Percentiles rank a stretch among this genome's conserved stretches.
phyloP scores from a whole-genome alignment of 345 rosid species.

The Tarenaya hassleriana region DNA sequence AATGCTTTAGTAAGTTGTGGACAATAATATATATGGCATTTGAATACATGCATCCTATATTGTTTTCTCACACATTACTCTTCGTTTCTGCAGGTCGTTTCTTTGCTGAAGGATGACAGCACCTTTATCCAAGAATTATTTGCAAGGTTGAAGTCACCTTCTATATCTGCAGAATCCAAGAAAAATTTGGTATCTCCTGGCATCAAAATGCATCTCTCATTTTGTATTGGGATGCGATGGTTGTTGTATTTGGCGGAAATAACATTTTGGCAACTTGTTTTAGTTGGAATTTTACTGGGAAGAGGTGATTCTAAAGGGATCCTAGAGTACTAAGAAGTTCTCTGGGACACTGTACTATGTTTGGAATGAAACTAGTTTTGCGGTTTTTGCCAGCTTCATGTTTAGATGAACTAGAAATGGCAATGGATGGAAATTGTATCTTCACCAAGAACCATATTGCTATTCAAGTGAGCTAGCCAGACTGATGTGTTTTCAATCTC shows the following conservation, averaged over 20 bases:
- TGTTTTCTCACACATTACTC: slow-evolving; percentile 15
- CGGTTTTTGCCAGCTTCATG: slow-evolving; percentile 11
- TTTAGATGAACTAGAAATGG: slow-evolving; percentile 1
- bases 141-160: slow-evolving; percentile 58
- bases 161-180: slow-evolving; percentile 60
- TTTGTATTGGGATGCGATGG: slow-evolving; percentile 17
- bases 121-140: slow-evolving; percentile 81
- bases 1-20: slow-evolving; percentile 64
- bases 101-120: slow-evolving; percentile 68
- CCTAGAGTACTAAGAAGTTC: slow-evolving; percentile 3
- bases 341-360: slow-evolving; percentile 6
- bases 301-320: slow-evolving; percentile 10
- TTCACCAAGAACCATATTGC: slow-evolving; percentile 13
- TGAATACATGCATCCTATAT: slow-evolving; percentile 1
- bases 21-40: slow-evolving; percentile 1
- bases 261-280: too few species aligned
- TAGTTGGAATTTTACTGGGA: slow-evolving; percentile 13
- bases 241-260: too few species aligned
- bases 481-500: slow-evolving; percentile 16
- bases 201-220: slow-evolving; percentile 3
- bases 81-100: slow-evolving; percentile 51
- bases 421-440: neutral
- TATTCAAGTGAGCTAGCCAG: slow-evolving; percentile 15
- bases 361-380: neutral
- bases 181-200: slow-evolving; percentile 61